These are phyloP conservation scores for Phytopythium oedochilum DNA, from an alignment of 352 stramenopile species.

Conservation along the genomic window DNA sequence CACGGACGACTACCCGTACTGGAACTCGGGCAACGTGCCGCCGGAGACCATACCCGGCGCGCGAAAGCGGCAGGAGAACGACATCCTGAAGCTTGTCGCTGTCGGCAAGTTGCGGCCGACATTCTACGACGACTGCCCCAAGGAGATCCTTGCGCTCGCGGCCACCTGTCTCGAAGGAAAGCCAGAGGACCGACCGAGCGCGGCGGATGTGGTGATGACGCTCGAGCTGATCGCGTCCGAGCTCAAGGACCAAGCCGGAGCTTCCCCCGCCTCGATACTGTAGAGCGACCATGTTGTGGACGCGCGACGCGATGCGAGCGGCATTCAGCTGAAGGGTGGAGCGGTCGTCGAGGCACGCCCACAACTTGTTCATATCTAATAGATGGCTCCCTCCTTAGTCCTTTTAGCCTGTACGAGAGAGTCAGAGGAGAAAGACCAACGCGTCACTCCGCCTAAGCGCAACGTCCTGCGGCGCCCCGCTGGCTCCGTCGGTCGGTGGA, in stretches of 20 bases:
- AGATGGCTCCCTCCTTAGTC: not conserved
- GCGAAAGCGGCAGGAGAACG: slow-evolving; percentile 30
- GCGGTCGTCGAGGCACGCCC: not conserved
- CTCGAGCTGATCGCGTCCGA: slow-evolving; percentile 17
- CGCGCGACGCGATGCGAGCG: not conserved
- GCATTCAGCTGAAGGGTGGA: not conserved
- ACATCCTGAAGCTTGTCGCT: slow-evolving; percentile 35
- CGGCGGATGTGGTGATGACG: slow-evolving; percentile 29
- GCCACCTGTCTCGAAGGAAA: slow-evolving; percentile 37
- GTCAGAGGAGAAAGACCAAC: too few species aligned
- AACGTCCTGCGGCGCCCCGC: not conserved
- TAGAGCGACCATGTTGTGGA: not conserved
- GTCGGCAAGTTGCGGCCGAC: slow-evolving; percentile 30
- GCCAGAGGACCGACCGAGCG: slow-evolving; percentile 35
- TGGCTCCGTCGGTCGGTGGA: not conserved
- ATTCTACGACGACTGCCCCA: slow-evolving; percentile 49
- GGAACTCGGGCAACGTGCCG: slow-evolving; percentile 28
- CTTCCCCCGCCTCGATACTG: slow-evolving; percentile 1
- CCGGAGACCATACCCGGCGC: slow-evolving; percentile 9
- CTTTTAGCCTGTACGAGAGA: too few species aligned
- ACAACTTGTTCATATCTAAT: not conserved
- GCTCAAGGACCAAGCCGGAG: slow-evolving; percentile 8
- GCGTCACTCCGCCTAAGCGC: too few species aligned
- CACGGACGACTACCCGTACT: slow-evolving; percentile 42
- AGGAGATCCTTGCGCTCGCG: slow-evolving; percentile 31